Base-by-base conservation (phyloP, 768 basidiomycete species). In the Podaxis sp. region DNA sequence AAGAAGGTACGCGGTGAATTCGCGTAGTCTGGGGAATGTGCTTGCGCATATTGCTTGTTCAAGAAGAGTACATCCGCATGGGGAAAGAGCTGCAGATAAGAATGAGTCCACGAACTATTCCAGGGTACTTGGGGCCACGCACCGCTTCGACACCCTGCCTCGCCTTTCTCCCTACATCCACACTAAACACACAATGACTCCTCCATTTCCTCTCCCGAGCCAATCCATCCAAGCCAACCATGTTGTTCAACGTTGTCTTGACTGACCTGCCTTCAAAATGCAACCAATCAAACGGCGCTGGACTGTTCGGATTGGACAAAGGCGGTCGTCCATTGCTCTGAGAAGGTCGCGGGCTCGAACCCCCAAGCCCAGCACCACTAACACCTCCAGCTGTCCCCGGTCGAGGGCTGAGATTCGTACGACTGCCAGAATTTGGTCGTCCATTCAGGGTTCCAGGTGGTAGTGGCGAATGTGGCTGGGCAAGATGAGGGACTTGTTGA, bases 161-260 rank as follows among this genome's bases (percentile, higher is more conserved):
- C 19, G 86, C 85, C 38, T 85, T 85, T 19, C 90, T 79, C 13
- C 90, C 89, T 13, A 93, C 80, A 69, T 93, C 91, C 47, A 94
- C 76, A 61, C 90, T 92, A 72, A 94, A 86, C 4, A 92, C 89
- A 63, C 90, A 92, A 67, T 90, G 87, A 61, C 85, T 82, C 63
- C 92, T 81, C 93, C 93, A 94, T 67, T 89, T 91, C 29, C 89
- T 83, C 69, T 94, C 93, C 2, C 87, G 82, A 4, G 91, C 91
- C 37, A 94, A 83, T 9, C 91, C 89, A 66, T 94, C 92, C 49
- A 94, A 66, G 4, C 92, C 93, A 33, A 85, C 80, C 33, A 94
- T 84, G 69, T 94, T 94, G 66, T 79, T 86, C 27, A 91, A 73
- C 3, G 91, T 94, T 9, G 89, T 92, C 72, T 89, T 91, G 36